Base-by-base conservation (phyloP, 192 early-diverging fungal genomes). In the Chytriomyces confervae region DNA sequence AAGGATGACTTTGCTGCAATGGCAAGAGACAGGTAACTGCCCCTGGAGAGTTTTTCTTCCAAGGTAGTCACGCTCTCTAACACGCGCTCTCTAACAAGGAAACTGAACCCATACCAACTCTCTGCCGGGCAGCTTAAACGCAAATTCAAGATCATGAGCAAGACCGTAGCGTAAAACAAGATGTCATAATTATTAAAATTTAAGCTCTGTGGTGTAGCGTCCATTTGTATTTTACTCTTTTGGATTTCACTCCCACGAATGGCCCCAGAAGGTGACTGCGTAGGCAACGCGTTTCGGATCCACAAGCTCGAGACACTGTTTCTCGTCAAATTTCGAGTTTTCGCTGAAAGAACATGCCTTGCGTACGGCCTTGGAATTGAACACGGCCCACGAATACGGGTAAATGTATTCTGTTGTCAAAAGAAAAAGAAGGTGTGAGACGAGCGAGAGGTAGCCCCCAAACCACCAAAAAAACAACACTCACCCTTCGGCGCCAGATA, bases 81-180 rank as follows among this genome's bases (percentile, higher is more conserved):
- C 24, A 0, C 24, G 24, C 24, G 0, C 24, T 27, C 24, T 27
- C 24, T 27, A 27, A 27, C 24, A 27, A 27, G 36, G 36, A 36
- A 36, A 67, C 66, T 87, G 23, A 89, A 89, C 76, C 45, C 61
- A 46, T 89, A 86, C 63, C 86, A 87, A 77, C 79, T 89, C 29
- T 72, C 84, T 3, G 81, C 74, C 4, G 84, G 84, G 2, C 88
- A 89, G 76, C 73, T 89, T 57, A 68, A 77, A 63, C 77, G 81
- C n/a, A 85, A 83, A 71, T 79, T 87, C 69, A 72, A 77, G 23
- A 66, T 36, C 36, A 36, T 36, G 36, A 36, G 36, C 36, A 36
- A 36, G 4, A 36, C 36, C 36, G 36, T 36, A 36, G 36, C 36
- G 3, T 36, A 36, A 36, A 36, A 36, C 4, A 36, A 36, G 36